phyloP scores from a whole-genome alignment of 257 asterid species.

The Solanum acaule region DNA sequence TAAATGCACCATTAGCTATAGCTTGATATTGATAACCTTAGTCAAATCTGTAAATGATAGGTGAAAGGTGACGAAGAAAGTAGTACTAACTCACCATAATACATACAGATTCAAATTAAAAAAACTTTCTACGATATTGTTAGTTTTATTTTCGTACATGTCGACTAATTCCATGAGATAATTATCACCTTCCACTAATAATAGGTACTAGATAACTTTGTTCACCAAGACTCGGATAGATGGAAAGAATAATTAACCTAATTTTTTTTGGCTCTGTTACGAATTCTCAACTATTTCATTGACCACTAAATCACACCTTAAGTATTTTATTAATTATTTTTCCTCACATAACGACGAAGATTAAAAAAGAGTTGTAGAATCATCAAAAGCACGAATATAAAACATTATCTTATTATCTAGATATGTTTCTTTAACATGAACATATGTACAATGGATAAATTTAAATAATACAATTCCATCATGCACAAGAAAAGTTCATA shows the following conservation, averaged over 20 bases:
- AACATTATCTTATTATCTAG: background rate
- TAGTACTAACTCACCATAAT: too few relatives aligned
- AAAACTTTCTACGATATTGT: too few relatives aligned
- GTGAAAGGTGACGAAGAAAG: background rate
- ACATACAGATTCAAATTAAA: too few relatives aligned
- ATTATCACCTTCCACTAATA: background rate
- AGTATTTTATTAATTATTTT: too few relatives aligned
- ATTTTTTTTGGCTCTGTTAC: too few relatives aligned
- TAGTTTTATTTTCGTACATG: too few relatives aligned
- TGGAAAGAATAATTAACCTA: too few relatives aligned
- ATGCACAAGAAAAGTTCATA: constrained; percentile 20
- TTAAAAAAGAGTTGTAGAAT: background rate
- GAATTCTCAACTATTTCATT: background rate
- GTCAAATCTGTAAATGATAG: background rate
- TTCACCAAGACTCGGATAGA: rapidly evolving
- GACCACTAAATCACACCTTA: too few relatives aligned
- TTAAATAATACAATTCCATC: background rate
- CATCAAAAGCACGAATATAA: background rate
- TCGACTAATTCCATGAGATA: too few relatives aligned
- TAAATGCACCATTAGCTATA: background rate
- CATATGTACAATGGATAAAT: background rate
- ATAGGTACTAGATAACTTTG: background rate
- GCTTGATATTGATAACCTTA: background rate
- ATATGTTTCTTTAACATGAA: constrained; percentile 7
- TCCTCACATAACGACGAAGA: background rate